These are phyloP conservation scores for Telfairia occidentalis DNA, from an alignment of 331 rosid species.

Conservation along the genomic window DNA sequence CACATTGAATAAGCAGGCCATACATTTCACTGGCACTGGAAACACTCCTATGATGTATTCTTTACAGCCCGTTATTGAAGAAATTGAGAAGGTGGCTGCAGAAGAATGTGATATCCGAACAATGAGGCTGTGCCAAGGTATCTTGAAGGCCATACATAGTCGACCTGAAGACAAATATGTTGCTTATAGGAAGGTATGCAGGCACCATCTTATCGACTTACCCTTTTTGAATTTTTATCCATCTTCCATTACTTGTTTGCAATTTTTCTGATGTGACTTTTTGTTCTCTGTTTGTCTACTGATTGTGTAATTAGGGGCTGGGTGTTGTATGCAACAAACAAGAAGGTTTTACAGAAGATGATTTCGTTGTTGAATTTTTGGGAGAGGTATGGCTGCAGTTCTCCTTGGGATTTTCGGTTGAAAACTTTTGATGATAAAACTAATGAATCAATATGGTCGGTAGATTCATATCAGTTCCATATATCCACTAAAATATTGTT, in stretches of 20 bases:
- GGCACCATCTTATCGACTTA: not conserved
- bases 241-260: slow-evolving; percentile 13
- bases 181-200: slow-evolving; percentile 78
- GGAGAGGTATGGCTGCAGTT: slow-evolving; percentile 70
- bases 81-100: slow-evolving; percentile 56
- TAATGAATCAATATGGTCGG: not conserved
- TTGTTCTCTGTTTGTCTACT: slow-evolving; percentile 15
- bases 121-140: slow-evolving; percentile 62
- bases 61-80: slow-evolving; percentile 70
- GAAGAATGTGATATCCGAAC: slow-evolving; percentile 43
- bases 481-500: not conserved
- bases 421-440: not conserved
- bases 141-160: slow-evolving; percentile 59
- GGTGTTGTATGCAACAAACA: slow-evolving; percentile 92
- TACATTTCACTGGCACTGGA: slow-evolving; percentile 78
- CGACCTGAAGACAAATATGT: slow-evolving; percentile 92
- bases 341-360: slow-evolving; percentile 71
- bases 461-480: not conserved
- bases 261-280: slow-evolving; percentile 13
- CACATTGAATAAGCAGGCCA: slow-evolving; percentile 71
- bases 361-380: slow-evolving; percentile 91
- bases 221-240: not conserved
- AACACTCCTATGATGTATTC: slow-evolving; percentile 73
- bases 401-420: not conserved
- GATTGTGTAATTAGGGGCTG: slow-evolving; percentile 58